Evolutionary conservation across 1,139 yeast genomes (phyloP).

Genomic region (Candida tetrigidarum): DNA sequence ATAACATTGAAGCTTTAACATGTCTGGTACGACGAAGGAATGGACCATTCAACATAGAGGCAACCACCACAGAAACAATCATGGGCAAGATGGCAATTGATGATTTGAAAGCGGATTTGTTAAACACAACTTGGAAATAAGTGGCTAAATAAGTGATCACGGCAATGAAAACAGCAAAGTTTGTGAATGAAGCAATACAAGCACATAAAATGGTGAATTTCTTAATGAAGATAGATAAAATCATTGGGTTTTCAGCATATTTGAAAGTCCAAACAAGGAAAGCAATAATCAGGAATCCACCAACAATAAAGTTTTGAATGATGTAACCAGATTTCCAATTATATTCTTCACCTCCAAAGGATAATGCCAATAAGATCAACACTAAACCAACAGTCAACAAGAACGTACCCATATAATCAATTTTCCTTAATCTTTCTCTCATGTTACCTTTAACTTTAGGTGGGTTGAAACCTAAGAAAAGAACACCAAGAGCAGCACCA

Average conservation of each 20-base stretch:
- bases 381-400: constrained; percentile 33
- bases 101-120: constrained; percentile 54
- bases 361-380: constrained; percentile 33
- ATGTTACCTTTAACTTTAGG: constrained; percentile 50
- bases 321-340: constrained; percentile 55
- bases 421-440: constrained; percentile 39
- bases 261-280: constrained; percentile 54
- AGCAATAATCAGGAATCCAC: constrained; percentile 45
- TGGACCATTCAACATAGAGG: constrained; percentile 52
- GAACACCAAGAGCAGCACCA: constrained; percentile 52
- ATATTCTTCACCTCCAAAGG: constrained; percentile 38
- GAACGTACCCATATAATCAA: constrained; percentile 38
- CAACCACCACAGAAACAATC: constrained; percentile 53
- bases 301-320: constrained; percentile 55
- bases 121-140: constrained; percentile 57
- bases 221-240: constrained; percentile 44
- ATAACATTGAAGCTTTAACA: constrained; percentile 51
- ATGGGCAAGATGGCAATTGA: constrained; percentile 61
- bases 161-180: constrained; percentile 50
- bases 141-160: constrained; percentile 49
- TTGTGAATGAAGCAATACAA: constrained; percentile 36
- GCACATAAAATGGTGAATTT: constrained; percentile 42
- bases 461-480: constrained; percentile 55
- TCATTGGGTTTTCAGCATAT: constrained; percentile 47
- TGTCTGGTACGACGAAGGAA: constrained; percentile 48